A percentile compares a stretch with the other conserved stretches of the same genome.
Evolutionary conservation across 495 filamentous ascomycete genomes (phyloP).

Genomic region (Neurospora pannonica): DNA sequence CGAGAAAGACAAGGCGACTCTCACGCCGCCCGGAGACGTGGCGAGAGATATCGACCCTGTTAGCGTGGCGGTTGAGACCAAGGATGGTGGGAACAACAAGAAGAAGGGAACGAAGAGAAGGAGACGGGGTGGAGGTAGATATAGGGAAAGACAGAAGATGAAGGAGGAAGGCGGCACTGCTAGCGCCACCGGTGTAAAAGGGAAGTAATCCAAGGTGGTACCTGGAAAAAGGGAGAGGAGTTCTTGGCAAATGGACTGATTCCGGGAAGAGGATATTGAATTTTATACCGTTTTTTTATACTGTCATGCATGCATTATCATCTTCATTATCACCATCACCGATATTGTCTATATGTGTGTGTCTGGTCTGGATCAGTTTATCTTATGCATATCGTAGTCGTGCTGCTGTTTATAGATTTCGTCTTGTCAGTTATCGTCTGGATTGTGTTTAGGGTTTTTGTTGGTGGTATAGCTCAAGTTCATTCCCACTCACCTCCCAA

Average conservation of each 20-base stretch:
- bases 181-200: neutral
- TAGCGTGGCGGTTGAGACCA: neutral
- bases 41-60: neutral
- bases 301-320: neutral
- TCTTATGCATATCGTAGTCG: neutral
- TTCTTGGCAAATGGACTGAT: neutral
- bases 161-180: neutral
- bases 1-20: neutral
- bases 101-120: neutral
- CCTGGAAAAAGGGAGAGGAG: neutral
- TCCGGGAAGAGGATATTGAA: neutral
- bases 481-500: too few species aligned
- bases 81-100: neutral
- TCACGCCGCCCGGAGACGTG: neutral
- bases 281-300: neutral
- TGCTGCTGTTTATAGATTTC: too few species aligned
- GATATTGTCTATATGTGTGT: neutral
- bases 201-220: neutral
- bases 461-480: neutral
- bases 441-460: neutral
- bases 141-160: neutral
- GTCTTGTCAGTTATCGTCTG: neutral
- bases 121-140: neutral
- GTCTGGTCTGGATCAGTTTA: neutral
- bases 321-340: neutral